These are phyloP conservation scores for Acanthamoeba culbertsoni DNA, from an alignment of 208 protist species.

Conservation along the genomic window DNA sequence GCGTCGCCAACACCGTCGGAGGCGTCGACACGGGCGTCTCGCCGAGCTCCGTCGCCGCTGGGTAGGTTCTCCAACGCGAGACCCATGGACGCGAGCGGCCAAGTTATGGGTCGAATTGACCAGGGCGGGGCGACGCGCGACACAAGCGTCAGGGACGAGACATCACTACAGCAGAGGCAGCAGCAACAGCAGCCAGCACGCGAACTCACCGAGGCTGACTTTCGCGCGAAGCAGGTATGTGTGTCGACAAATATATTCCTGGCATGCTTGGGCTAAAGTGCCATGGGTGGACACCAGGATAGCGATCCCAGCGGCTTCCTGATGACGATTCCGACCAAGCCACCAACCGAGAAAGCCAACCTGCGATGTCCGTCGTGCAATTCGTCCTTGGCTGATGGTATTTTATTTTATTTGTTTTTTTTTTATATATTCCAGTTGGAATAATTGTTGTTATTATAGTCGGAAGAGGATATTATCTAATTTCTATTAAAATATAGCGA, in stretches of 20 bases:
- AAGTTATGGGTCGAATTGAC: neutral
- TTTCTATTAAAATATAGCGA: neutral
- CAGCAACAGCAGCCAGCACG: no score
- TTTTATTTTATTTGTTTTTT: no score
- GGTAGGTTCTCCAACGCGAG: neutral
- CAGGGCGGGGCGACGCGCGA: neutral
- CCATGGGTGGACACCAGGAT: neutral
- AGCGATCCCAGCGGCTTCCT: neutral
- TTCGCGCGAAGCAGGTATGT: neutral
- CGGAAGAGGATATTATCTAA: neutral
- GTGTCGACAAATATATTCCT: neutral
- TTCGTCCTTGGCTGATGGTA: neutral
- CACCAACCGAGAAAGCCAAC: neutral
- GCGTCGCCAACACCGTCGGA: neutral
- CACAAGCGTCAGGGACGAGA: neutral
- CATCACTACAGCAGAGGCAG: no score
- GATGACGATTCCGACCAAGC: neutral
- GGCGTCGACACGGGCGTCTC: no score
- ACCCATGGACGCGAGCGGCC: no score
- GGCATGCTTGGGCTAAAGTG: neutral
- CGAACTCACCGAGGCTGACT: neutral
- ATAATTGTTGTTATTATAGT: neutral
- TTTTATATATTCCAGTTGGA: neutral
- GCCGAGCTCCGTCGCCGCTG: neutral
- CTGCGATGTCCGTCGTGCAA: neutral